A percentile compares a stretch with the other conserved stretches of the same genome.
Evolutionary conservation across 352 stramenopile species (phyloP).

Genomic region (Phytophthora ohioensis): DNA sequence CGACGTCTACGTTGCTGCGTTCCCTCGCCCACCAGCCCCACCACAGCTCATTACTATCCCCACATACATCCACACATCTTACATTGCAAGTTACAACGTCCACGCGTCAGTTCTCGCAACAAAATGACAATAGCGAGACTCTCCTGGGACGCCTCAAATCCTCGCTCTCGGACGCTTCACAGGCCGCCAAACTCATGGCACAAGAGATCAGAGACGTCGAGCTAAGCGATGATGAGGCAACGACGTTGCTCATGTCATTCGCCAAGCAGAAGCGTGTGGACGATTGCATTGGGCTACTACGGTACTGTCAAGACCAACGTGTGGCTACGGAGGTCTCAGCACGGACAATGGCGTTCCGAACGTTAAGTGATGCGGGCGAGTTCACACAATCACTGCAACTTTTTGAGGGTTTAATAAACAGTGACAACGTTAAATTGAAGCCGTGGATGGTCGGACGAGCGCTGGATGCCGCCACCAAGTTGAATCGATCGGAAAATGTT

Average conservation of each 20-base stretch:
- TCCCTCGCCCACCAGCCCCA: not conserved
- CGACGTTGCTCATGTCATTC: not conserved
- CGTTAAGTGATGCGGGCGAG: not conserved
- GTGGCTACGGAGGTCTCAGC: not conserved
- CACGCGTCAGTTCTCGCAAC: not conserved
- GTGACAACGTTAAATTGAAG: conserved; percentile 11
- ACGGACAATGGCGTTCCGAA: not conserved
- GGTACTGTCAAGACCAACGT: not conserved
- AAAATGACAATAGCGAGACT: conserved; percentile 1
- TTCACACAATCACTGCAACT: not conserved
- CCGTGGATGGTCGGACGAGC: conserved; percentile 22
- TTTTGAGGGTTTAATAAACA: not conserved
- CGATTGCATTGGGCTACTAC: not conserved
- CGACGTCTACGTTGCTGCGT: not conserved
- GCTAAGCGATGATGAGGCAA: not conserved
- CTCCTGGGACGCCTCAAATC: not conserved
- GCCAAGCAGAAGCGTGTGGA: conserved; percentile 1
- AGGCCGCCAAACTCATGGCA: not conserved
- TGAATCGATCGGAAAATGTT: conserved; percentile 2
- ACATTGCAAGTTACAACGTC: not conserved
- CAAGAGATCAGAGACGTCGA: not conserved
- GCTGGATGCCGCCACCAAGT: conserved; percentile 12
- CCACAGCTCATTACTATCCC: not conserved
- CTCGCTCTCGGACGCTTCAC: not conserved
- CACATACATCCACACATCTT: not conserved